Evolutionary conservation across 176 grass and related monocot species (phyloP).

Genomic region (Chloris gayana): DNA sequence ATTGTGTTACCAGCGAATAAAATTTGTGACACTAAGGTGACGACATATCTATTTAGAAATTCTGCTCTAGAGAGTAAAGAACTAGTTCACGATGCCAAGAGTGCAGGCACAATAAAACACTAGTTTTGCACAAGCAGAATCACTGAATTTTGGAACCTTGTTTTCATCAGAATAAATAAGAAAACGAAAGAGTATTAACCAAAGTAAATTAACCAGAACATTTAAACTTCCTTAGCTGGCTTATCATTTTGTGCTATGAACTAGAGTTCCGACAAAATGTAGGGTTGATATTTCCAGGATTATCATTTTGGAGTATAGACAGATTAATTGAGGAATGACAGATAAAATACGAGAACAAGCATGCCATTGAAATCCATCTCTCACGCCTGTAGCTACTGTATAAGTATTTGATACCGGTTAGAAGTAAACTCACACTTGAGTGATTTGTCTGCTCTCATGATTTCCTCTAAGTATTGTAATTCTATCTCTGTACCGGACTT

Average conservation of each 20-base stretch:
- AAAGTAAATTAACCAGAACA: constrained; percentile 2
- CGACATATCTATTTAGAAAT: not conserved
- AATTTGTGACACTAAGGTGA: not conserved
- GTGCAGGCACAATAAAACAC: not conserved
- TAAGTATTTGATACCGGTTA: not conserved
- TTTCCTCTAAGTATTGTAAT: constrained; percentile 99
- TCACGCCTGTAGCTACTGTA: not conserved
- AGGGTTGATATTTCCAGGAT: constrained; percentile 22
- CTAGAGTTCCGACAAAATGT: not conserved
- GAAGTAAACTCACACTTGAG: constrained; percentile 84
- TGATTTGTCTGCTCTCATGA: constrained; percentile 98
- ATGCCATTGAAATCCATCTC: not conserved
- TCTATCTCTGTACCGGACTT: constrained; percentile 94
- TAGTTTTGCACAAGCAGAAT: constrained; percentile 3
- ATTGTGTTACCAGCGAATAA: not conserved
- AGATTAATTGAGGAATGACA: not conserved
- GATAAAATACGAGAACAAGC: not conserved
- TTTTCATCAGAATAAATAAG: constrained; percentile 1
- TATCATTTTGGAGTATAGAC: not conserved
- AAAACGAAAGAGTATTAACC: not conserved
- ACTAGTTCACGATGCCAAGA: constrained; percentile 3
- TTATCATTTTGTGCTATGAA: not conserved
- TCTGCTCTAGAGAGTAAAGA: constrained; percentile 15
- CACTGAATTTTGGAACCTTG: not conserved
- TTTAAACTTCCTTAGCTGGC: not conserved